phyloP scores from a whole-genome alignment of 1,139 yeast species.

The Blastobotrys ciferrii region DNA sequence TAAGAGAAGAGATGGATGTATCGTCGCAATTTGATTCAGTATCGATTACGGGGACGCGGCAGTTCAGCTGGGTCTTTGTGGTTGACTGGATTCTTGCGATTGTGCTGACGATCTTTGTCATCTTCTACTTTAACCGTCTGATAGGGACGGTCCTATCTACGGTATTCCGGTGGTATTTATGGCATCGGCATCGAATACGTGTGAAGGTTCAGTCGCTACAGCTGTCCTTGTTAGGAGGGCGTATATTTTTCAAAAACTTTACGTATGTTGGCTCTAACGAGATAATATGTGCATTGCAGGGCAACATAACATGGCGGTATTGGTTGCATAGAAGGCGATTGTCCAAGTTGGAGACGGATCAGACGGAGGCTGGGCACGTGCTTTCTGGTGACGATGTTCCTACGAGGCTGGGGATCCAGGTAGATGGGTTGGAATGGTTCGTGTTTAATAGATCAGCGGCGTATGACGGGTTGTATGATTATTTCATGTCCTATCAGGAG shows the following conservation, averaged over 20 bases:
- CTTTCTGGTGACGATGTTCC: constrained; percentile 49
- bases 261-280: constrained; percentile 68
- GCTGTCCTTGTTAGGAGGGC: constrained; percentile 76
- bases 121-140: constrained; percentile 75
- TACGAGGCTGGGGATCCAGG: constrained; percentile 54
- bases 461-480: constrained; percentile 61
- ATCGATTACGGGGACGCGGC: constrained; percentile 34
- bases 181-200: constrained; percentile 58
- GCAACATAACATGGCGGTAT: constrained; percentile 84
- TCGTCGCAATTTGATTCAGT: constrained; percentile 27
- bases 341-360: constrained; percentile 20
- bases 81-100: constrained; percentile 77
- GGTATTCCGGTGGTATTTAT: constrained; percentile 53
- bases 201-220: constrained; percentile 70
- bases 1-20: constrained; percentile 15
- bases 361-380: constrained; percentile 13
- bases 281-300: constrained; percentile 65
- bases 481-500: constrained; percentile 22
- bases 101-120: constrained; percentile 57
- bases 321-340: constrained; percentile 56
- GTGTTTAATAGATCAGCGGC: constrained; percentile 76
- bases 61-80: constrained; percentile 77
- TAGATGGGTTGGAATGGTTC: constrained; percentile 81
- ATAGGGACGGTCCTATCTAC: constrained; percentile 61
- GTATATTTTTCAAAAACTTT: constrained; percentile 72